A percentile compares a stretch with the other conserved stretches of the same genome.
Evolutionary conservation across 345 rosid genomes (phyloP).

Genomic region (Lagerstroemia speciosa): DNA sequence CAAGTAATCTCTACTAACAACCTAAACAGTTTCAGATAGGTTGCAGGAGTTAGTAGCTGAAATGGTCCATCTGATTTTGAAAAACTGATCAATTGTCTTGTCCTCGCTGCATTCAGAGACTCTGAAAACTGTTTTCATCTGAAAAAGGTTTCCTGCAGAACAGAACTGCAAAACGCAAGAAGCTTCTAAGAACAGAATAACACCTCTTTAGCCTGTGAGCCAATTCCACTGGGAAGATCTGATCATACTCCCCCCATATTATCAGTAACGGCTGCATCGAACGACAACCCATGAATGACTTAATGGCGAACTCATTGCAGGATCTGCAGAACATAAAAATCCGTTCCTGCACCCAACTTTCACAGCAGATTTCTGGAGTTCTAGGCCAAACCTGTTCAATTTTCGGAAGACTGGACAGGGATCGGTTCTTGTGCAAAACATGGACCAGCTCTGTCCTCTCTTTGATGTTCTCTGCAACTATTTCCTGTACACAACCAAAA

Average conservation of each 20-base stretch:
- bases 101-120: neutral
- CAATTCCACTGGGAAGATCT: conserved; percentile 14
- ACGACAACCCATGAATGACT: neutral
- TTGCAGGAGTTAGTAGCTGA: neutral
- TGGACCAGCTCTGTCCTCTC: conserved; percentile 14
- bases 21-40: neutral
- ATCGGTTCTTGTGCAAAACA: conserved; percentile 13
- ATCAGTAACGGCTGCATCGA: conserved; percentile 10
- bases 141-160: neutral
- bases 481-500: conserved; percentile 11
- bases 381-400: conserved; percentile 11
- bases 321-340: neutral
- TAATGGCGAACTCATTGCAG: neutral
- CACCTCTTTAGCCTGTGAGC: conserved; percentile 17
- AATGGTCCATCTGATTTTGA: neutral
- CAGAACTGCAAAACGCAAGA: neutral
- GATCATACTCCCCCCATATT: conserved; percentile 17
- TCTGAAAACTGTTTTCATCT: too few relatives aligned
- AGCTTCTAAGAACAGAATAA: neutral
- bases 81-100: too few relatives aligned
- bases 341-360: neutral
- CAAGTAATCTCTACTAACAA: neutral
- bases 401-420: conserved; percentile 15
- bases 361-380: neutral
- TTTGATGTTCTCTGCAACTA: conserved; percentile 7